Base-by-base conservation (phyloP, 139 green algal species). In the Eudorina sp. region DNA sequence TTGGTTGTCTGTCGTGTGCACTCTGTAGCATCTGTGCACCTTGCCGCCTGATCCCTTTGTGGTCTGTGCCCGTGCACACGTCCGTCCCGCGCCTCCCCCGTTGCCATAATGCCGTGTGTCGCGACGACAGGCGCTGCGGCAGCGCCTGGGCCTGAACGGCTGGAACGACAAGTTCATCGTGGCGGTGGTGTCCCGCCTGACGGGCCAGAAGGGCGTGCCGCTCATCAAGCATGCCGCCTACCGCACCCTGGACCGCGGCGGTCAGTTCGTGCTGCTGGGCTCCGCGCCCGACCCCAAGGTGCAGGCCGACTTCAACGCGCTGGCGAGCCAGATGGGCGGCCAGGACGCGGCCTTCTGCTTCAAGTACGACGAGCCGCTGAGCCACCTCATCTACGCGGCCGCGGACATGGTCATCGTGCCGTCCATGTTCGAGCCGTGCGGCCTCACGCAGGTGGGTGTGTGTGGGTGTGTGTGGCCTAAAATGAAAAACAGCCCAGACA, bases 201-300 rank as follows among this genome's bases (percentile, higher is more conserved):
- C 96, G 5, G 90, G 88, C 13, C 96, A 99, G 93, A 99, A 99
- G 91, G 96, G 98, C 70, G 97, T 99, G 46, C 95, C 98, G 88
- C 95, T 99, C 29, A 99, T 99, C 94, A 98, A 98, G 83, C 97
- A 99, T 88, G 93, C 95, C 25, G 94, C 94, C 40, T 98, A 84
- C 90, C 68, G 94, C 76, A 94, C 96, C 29, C 51, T 98, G 40
- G 97, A 98, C 45, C 93, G 96, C 4, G 95, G 95, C 60, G 96
- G 93, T 14, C 97, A 99, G 94, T 99, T 99, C 93, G 97, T 99
- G 88, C 95, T 99, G 88, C 97, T 99, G 64, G 98, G 98, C n/a
- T 97, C 93, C 18, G 97, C 97, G 3, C 97, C 96, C 21, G 97
- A 99, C 93, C 96, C 96, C 68, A 93, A 95, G 83, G 92, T 97